Evolutionary conservation across 2,329 filamentous ascomycete species (phyloP).

Genomic region (Pseudocercospora cruenta): DNA sequence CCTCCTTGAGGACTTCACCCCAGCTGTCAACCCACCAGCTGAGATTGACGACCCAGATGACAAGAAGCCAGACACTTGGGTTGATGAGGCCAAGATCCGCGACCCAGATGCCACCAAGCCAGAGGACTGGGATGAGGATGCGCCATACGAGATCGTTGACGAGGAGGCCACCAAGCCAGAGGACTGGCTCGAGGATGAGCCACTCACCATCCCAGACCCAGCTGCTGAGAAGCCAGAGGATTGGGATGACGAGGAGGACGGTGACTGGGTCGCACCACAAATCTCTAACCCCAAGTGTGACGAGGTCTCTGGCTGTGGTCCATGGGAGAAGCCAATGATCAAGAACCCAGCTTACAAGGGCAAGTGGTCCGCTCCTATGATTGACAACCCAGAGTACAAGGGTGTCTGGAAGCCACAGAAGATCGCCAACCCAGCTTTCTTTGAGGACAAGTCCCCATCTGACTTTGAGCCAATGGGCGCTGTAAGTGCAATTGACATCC

Average conservation of each 20-base stretch:
- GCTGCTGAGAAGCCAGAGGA: slow-evolving; percentile 97
- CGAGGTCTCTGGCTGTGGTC: slow-evolving; percentile 89
- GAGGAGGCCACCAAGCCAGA: slow-evolving; percentile 88
- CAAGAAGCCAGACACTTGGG: slow-evolving; percentile 92
- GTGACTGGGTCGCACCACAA: slow-evolving; percentile 90
- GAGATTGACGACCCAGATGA: slow-evolving; percentile 96
- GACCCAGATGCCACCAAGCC: slow-evolving; percentile 96
- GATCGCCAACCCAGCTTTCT: slow-evolving; percentile 96
- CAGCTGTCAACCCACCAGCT: slow-evolving; percentile 87
- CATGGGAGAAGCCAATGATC: slow-evolving; percentile 88
- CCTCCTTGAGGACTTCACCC: slow-evolving; percentile 90
- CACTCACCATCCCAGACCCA: slow-evolving; percentile 80
- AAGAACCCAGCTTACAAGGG: slow-evolving; percentile 98
- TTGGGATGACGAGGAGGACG: slow-evolving; percentile 99
- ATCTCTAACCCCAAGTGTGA: slow-evolving; percentile 95
- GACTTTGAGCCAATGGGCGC: slow-evolving; percentile 98
- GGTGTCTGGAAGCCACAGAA: slow-evolving; percentile 91
- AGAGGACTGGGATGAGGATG: slow-evolving; percentile 98
- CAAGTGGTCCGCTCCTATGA: slow-evolving; percentile 90
- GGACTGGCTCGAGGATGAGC: slow-evolving; percentile 94
- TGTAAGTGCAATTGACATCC: slow-evolving; percentile 62
- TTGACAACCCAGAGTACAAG: slow-evolving; percentile 99
- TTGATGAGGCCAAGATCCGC: slow-evolving; percentile 86
- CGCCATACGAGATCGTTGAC: slow-evolving; percentile 93
- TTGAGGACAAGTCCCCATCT: slow-evolving; percentile 92